Conservation (phyloP, 202 grass and related monocot genomes). For the Panicum hallii region DNA sequence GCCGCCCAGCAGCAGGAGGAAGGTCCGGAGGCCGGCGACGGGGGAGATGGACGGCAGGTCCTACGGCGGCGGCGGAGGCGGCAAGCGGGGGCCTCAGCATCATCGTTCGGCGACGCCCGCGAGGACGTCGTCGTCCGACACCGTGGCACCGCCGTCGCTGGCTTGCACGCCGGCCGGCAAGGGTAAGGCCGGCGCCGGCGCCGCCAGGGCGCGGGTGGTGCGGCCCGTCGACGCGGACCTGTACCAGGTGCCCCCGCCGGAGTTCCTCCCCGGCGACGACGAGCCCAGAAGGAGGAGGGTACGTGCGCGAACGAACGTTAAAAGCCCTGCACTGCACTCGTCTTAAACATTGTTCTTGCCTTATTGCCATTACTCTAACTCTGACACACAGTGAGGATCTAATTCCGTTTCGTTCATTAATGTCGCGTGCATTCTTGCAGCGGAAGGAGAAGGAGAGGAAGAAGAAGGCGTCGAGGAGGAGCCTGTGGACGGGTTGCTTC, state of each 20-base stretch:
- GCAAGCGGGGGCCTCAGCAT: slow-evolving; percentile 13
- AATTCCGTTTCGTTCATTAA: background rate
- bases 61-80: background rate
- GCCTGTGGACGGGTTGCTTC: slow-evolving; percentile 45
- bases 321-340: background rate
- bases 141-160: background rate
- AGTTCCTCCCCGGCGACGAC: slow-evolving; percentile 30
- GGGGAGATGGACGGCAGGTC: background rate
- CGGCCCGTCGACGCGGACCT: slow-evolving; percentile 58
- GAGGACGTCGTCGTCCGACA: background rate
- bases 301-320: background rate
- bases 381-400: background rate
- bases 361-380: background rate
- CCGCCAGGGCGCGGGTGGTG: background rate
- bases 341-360: no score
- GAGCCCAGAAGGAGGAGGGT: slow-evolving; percentile 47
- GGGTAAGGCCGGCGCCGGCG: background rate
- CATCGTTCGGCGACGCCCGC: background rate
- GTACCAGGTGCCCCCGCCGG: slow-evolving; percentile 65
- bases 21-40: background rate
- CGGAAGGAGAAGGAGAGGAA: background rate
- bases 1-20: background rate
- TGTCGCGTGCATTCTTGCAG: slow-evolving; percentile 9
- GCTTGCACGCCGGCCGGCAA: background rate
- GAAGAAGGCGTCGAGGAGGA: slow-evolving; percentile 43